Conservation (phyloP, 1,139 yeast genomes). For the Taphrina betulina region DNA sequence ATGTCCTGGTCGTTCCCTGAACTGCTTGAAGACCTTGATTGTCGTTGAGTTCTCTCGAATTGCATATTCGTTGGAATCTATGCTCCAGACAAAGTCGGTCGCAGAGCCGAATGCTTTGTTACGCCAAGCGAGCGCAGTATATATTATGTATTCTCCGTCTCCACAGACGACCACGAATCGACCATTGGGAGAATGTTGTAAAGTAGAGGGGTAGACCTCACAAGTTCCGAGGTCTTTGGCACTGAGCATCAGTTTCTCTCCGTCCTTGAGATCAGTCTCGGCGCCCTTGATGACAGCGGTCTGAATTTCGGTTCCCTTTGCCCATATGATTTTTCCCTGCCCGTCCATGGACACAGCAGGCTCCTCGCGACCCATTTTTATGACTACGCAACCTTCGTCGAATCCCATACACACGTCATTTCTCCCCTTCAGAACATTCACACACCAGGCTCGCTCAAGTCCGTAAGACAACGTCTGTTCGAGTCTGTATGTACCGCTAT, state of each 20-base stretch:
- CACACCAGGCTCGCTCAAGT: constrained; percentile 96
- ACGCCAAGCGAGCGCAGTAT: constrained; percentile 97
- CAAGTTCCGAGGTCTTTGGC: constrained; percentile 88
- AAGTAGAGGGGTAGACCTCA: constrained; percentile 84
- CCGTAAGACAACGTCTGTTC: constrained; percentile 90
- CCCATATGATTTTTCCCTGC: constrained; percentile 85
- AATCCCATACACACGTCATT: constrained; percentile 88
- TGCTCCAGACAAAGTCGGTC: constrained; percentile 90
- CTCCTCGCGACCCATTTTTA: constrained; percentile 88
- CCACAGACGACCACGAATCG: constrained; percentile 94
- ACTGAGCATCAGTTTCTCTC: constrained; percentile 70
- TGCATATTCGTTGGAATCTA: constrained; percentile 84
- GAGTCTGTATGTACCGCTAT: constrained; percentile 77
- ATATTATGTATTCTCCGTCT: constrained; percentile 94
- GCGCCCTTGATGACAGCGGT: constrained; percentile 70
- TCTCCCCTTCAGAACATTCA: constrained; percentile 70
- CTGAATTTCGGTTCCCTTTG: constrained; percentile 86
- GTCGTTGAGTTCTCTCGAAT: constrained; percentile 67
- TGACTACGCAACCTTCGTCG: constrained; percentile 85
- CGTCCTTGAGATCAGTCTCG: constrained; percentile 58
- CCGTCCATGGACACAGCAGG: constrained; percentile 93
- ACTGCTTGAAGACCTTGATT: constrained; percentile 75
- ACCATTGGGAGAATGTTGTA: constrained; percentile 93
- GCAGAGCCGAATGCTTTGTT: constrained; percentile 91
- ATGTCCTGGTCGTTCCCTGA: constrained; percentile 68